Base-by-base conservation (phyloP, 139 green algal genomes). In the Pleodorina starrii region DNA sequence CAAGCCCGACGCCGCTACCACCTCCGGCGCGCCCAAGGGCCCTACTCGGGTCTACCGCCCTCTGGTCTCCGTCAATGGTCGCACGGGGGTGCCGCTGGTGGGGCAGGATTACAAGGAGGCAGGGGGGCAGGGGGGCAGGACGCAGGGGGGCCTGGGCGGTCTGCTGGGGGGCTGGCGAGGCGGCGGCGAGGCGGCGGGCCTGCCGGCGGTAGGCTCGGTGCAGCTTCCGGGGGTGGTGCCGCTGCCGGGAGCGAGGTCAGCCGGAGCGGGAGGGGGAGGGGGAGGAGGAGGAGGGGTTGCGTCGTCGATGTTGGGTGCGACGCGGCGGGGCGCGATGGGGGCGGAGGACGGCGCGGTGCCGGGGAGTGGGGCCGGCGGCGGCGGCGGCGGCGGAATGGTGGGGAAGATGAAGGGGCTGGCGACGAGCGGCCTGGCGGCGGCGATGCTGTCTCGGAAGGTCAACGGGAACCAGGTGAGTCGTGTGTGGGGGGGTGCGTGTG, bases 51-150 rank as follows among this genome's bases (percentile, higher is more conserved):
- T 32, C 63, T 40, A 73, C 19, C 12, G 63, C 6, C 11, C 32
- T 2, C n/a, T 76, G 68, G 25, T 76, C 17, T 76, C 68, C 35
- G 35, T 46, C 68, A 76, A 76, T 32, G 68, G 68, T 7, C 68
- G 68, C 35, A 46, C 11, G 3, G 68, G 35, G 17, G 68, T 46
- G 14, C 32, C 72, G 72, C 40, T 80, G 3, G 80, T 87, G 42
- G 80, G 80, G 0, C 80, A 87, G 80, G 80, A 87, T 29, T 60
- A 46, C 80, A 87, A 66, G 80, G 80, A 76, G 1, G 60, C 17
- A 5, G 25, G 6, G 10, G n/a, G n/a, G n/a, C n/a, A n/a, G n/a
- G n/a, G n/a, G n/a, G 19, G 9, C 29, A 38, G 10, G 40, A 2
- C 54, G 2, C 5, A 21, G 51, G 36, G 57, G 51, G 36, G 57